Evolutionary conservation across 495 filamentous ascomycete genomes (phyloP), one percentile per base, ranked within the genome.

Genomic region (Articulospora tetracladia): DNA sequence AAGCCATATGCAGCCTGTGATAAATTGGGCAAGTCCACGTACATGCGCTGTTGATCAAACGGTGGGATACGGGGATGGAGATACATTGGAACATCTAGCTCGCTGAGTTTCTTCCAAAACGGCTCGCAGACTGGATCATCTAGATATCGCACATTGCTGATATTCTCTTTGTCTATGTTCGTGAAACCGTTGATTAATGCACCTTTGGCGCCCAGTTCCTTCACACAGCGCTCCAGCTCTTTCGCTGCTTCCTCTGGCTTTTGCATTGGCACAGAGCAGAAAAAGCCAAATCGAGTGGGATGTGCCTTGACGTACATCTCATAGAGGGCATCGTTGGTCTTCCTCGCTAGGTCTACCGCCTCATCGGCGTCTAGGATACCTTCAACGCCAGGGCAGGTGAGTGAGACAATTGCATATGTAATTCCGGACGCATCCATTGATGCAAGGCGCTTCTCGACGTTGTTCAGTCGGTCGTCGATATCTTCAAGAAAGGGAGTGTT

Each of bases 51-150:
- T n/a, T n/a, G n/a, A n/a, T n/a, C n/a, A n/a, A n/a, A n/a, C n/a
- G n/a, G n/a, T n/a, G n/a, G n/a, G n/a, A n/a, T n/a, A n/a, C 72
- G 76, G 0, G 85, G 84, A 66, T 88, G 84, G 8, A 88, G 69
- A 64, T 88, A 88, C 3, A 88, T 72, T 0, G 83, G 84, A 2
- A 85, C 84, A 44, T 81, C 78, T 17, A 88, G 76, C 58, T 85
- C 80, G 2, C 75, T 73, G 30, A 78, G 74, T 0, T 75, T 74
- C 27, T 72, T 56, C 83, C 83, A 87, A 72, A 87, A 88, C 7
- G 76, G 65, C 53, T 83, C 75, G 70, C 79, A 86, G 34, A 74
- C 73, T 1, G 73, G 66, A 28, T 76, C 72, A 58, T 86, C 84
- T 68, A 84, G 87, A 71, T 81, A 85, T n/a, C n/a, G n/a, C 64